Base-by-base conservation (phyloP, 2,329 filamentous ascomycete species). In the Fusarium torreyae region DNA sequence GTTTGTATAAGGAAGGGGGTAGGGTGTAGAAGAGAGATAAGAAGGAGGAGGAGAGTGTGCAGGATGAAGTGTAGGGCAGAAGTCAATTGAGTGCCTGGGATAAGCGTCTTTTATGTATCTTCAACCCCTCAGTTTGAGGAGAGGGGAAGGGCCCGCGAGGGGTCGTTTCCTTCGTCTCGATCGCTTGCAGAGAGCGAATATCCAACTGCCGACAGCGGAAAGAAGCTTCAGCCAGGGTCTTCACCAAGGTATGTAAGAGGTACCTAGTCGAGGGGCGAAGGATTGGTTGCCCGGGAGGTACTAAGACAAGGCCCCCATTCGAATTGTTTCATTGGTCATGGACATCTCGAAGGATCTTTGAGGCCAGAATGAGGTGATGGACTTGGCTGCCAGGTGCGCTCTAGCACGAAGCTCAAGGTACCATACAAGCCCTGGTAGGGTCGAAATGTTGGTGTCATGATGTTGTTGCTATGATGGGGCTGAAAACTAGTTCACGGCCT, bases 371-470 rank as follows among this genome's bases (percentile, higher is more conserved):
- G 51, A 54, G 54, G 52, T 57, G 64, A 66, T 59, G 8, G 33
- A 45, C 34, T 53, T 51, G 36, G 43, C n/a, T 34, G 22, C 26
- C 22, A 31, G 15, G 7, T 45, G 43, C 38, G 36, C 34, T 34
- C 39, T 39, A n/a, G 34, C 11, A 7, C 22, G 28, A 17, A 15
- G 40, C 4, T 13, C 50, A 22, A 34, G 44, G 59, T 49, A 49
- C 18, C 34, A 7, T 38, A 36, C 42, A 40, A 44, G 34, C 40
- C 39, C 33, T 20, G 8, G 26, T 6, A 9, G 18, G 5, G 8
- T 50, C 18, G 17, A 51, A 36, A 24, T 67, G 46, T 50, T 63
- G 48, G 57, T 65, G 68, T 71, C 68, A 71, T 71, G 48, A 58
- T 56, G 43, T n/a, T 17, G 46, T 22, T 26, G 17, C 5, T 31